Conservation (phyloP, 2,329 filamentous ascomycete genomes). For the Aureobasidium mangrovei region DNA sequence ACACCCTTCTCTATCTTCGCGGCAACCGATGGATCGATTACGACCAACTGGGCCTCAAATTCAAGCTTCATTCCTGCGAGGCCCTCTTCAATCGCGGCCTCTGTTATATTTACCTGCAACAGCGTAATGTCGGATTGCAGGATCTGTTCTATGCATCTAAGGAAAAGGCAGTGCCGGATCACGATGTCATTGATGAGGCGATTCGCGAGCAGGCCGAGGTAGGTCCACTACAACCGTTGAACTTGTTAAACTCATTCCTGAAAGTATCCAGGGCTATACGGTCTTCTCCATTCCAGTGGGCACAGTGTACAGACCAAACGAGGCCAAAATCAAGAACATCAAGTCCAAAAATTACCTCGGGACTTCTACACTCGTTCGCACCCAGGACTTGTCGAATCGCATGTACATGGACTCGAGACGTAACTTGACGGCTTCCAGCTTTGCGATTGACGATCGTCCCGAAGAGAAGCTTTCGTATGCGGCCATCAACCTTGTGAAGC, state of each 20-base stretch:
- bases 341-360: conserved; percentile 97
- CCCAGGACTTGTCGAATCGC: conserved; percentile 30
- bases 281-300: conserved; percentile 98
- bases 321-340: conserved; percentile 95
- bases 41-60: conserved; percentile 86
- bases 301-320: conserved; percentile 89
- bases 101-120: conserved; percentile 94
- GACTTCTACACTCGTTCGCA: conserved; percentile 86
- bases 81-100: conserved; percentile 94
- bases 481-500: conserved; percentile 86
- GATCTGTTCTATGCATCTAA: conserved; percentile 86
- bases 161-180: conserved; percentile 92
- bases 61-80: conserved; percentile 95
- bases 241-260: conserved; percentile 17
- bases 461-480: conserved; percentile 81
- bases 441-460: conserved; percentile 68
- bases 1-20: conserved; percentile 85
- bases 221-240: conserved; percentile 22
- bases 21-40: conserved; percentile 98
- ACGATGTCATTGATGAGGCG: conserved; percentile 96
- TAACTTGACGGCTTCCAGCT: conserved; percentile 22
- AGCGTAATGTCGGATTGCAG: conserved; percentile 81
- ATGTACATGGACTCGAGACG: conserved; percentile 20
- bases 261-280: conserved; percentile 72
- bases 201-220: conserved; percentile 90